phyloP scores from a whole-genome alignment of 1,139 yeast species.

The Taiozyma sp. region DNA sequence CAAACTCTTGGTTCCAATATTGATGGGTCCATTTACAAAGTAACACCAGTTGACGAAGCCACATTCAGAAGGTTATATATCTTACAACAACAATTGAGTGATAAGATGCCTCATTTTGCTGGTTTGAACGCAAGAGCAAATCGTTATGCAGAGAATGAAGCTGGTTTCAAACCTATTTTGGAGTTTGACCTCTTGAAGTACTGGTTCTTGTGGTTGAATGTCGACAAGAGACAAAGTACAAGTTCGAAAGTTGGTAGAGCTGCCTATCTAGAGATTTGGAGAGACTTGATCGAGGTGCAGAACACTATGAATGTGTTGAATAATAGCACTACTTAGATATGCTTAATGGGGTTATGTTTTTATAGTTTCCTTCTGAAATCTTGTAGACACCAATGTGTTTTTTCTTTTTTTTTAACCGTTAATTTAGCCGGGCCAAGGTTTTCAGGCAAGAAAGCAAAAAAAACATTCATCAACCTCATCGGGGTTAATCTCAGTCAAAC shows the following conservation, averaged over 20 bases:
- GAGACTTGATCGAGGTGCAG: constrained; percentile 55
- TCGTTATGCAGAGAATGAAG: constrained; percentile 45
- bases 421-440: neutral
- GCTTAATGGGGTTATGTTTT: neutral
- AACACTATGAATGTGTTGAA: constrained; percentile 25
- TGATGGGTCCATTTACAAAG: constrained; percentile 75
- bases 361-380: neutral
- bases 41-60: constrained; percentile 73
- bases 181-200: constrained; percentile 52
- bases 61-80: constrained; percentile 79
- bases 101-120: constrained; percentile 53
- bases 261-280: constrained; percentile 58
- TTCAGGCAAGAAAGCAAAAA: neutral
- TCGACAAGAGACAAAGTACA: constrained; percentile 49
- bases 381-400: neutral
- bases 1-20: constrained; percentile 65
- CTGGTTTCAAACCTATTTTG: constrained; percentile 47
- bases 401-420: neutral
- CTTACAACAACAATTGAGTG: constrained; percentile 82
- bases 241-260: constrained; percentile 55
- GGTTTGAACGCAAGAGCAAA: constrained; percentile 82
- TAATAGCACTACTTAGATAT: neutral
- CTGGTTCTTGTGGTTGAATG: constrained; percentile 49
- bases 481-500: neutral
- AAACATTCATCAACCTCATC: neutral